Base-by-base conservation (phyloP, 371 early-diverging fungal genomes). In the Zychaea mexicana region DNA sequence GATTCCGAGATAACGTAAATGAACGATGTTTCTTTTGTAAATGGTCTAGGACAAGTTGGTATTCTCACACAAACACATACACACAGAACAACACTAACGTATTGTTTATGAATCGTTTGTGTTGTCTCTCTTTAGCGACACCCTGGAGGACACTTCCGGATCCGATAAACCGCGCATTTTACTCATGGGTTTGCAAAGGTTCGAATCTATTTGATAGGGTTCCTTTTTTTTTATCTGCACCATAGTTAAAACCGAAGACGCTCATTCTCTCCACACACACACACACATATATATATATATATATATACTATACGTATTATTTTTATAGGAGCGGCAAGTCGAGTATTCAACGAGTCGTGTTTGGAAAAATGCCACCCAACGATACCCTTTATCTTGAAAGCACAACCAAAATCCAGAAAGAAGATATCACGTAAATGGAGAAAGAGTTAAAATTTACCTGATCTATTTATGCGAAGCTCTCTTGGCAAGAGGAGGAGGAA, bases 311-410 rank as follows among this genome's bases (percentile, higher is more conserved):
- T n/a, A n/a, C n/a, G n/a, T n/a, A n/a, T 36, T 38, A 10, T 31
- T 1, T 57, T 27, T 17, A 45, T 66, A 94, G 95, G 73, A 94
- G 96, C 76, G 98, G 98, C 39, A 98, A 98, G 72, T 94, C 95
- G 24, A 91, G 92, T 72, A 97, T 98, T 52, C 90, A 93, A 59
- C 85, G 86, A 58, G 96, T 97, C 22, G 94, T 98, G 9, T 97
- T 98, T 73, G 93, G 95, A 49, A 92, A 94, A 68, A 91, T 92
- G 90, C 84, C 90, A 15, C 92, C 97, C 17, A 94, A 93, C 68
- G 97, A 98, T 57, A 96, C 97, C 0, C 79, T 98, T 58, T 95
- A 90, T 71, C 82, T 96, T 53, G 93, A 94, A 77, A 89, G 91
- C 60, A 96, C 96, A 13, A 87, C 87, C 63, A 91, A 89, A 73